Evolutionary conservation across 2,329 filamentous ascomycete species (phyloP), one percentile per base, ranked within the genome.

Genomic region (Ceratocystiopsis sp.): DNA sequence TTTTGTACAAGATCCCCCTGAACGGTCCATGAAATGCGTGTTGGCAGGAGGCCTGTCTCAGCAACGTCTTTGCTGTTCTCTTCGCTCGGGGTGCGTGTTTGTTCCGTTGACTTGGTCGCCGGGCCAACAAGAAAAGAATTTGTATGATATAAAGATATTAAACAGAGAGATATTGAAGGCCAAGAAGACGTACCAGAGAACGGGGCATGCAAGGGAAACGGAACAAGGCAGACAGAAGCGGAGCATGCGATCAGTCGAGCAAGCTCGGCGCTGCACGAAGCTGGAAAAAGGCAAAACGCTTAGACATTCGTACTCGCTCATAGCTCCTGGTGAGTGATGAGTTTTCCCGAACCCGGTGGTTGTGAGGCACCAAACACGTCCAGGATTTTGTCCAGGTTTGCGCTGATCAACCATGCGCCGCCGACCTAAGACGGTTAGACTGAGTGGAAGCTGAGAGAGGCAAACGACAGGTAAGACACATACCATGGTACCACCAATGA

Each of bases 401-500:
- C 86, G 45, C 89, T 87, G 50, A 87, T 69, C 41, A 81, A 63
- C 73, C 77, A 94, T 11, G 89, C 89, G 35, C 73, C 62, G 43
- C 76, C 76, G 51, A 94, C 63, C 87, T 95, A 52, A 42, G 42
- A 21, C 12, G 36, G 11, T 40, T 15, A 40, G 43, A 13, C 2
- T 29, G 25, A 7, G 25, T 29, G 19, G 19, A 29, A 29, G 25
- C 10, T 29, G 43, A 21, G 17, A 6, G 15, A 21, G 6, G 9
- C n/a, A 36, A 3, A 43, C 2, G 12, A 3, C 33, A 7, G 25
- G 25, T 6, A 13, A 15, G 15, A 38, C 14, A 65, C 77, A 53
- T 70, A 95, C 86, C 89, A 96, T 95, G 21, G 80, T 52, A 41
- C 64, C 65, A 17, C 85, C 80, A 36, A 95, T 73, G 35, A 87